phyloP scores from a whole-genome alignment of 2,329 filamentous ascomycete species.

The Leptographium flavum region DNA sequence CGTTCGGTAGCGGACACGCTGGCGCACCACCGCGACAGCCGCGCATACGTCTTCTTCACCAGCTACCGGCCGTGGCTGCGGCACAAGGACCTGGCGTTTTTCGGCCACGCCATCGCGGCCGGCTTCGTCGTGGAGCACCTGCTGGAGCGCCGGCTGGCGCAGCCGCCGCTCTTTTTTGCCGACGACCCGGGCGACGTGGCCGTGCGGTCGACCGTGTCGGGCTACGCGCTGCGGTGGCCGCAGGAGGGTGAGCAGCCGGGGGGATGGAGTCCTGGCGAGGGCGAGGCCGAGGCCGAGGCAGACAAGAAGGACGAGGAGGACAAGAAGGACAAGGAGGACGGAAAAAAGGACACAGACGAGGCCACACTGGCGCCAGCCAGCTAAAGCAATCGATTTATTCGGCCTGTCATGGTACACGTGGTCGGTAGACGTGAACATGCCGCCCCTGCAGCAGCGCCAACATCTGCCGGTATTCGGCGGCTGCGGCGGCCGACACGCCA shows the following conservation, averaged over 20 bases:
- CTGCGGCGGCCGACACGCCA: too few relatives aligned
- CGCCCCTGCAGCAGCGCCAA: conserved; percentile 52
- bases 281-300: conserved; percentile 17
- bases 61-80: conserved; percentile 86
- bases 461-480: conserved; percentile 52
- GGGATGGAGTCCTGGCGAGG: conserved; percentile 4
- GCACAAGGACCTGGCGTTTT: conserved; percentile 75
- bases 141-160: conserved; percentile 68
- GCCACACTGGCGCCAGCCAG: too few relatives aligned
- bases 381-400: too few relatives aligned
- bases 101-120: conserved; percentile 54
- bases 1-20: conserved; percentile 57
- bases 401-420: too few relatives aligned
- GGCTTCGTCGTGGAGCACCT: conserved; percentile 71
- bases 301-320: conserved; percentile 12
- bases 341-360: too few relatives aligned
- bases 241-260: conserved; percentile 14
- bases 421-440: too few relatives aligned
- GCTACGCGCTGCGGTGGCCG: conserved; percentile 59
- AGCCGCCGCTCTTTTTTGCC: conserved; percentile 70
- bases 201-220: conserved; percentile 68
- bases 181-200: conserved; percentile 75
- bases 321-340: neutral
- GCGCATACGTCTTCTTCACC: conserved; percentile 82
- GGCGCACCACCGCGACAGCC: conserved; percentile 35